Conservation (phyloP, 805 yeast genomes). For the Komagataella pseudopastoris region DNA sequence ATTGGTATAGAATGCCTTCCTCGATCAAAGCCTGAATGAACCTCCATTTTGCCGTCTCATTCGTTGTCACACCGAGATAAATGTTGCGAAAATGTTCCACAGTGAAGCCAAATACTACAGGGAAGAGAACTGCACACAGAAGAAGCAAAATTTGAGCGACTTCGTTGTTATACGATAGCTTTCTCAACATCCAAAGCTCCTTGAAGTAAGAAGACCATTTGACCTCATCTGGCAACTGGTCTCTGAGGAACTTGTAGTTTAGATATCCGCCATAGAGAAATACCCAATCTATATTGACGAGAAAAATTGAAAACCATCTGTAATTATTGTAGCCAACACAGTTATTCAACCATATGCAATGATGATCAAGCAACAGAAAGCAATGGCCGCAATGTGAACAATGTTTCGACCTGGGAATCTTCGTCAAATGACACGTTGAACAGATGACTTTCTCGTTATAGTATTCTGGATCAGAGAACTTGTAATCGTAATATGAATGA, state of each 20-base stretch:
- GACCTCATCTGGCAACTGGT: conserved; percentile 2
- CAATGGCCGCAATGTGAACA: conserved; percentile 61
- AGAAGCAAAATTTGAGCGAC: conserved; percentile 27
- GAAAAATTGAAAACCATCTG: conserved; percentile 29
- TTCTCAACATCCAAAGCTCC: conserved; percentile 11
- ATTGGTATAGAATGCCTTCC: conserved; percentile 15
- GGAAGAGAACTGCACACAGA: conserved; percentile 22
- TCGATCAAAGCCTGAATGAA: conserved; percentile 26
- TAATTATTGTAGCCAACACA: conserved; percentile 42
- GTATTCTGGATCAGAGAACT: background rate
- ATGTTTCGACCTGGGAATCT: conserved; percentile 68
- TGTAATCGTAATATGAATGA: conserved; percentile 12
- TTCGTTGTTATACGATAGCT: conserved; percentile 20
- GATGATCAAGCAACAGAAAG: conserved; percentile 51
- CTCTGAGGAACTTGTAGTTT: conserved; percentile 14
- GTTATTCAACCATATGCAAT: conserved; percentile 40
- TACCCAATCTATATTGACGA: conserved; percentile 12
- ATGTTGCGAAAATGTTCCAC: conserved; percentile 29
- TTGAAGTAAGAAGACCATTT: conserved; percentile 5
- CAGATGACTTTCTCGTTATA: conserved; percentile 18
- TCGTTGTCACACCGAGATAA: conserved; percentile 44
- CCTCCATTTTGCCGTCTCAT: conserved; percentile 41
- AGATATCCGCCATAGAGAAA: conserved; percentile 27
- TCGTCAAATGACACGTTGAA: conserved; percentile 46
- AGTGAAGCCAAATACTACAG: conserved; percentile 24